Conservation (phyloP, 805 yeast species). For the Zygosaccharomyces siamensis region DNA sequence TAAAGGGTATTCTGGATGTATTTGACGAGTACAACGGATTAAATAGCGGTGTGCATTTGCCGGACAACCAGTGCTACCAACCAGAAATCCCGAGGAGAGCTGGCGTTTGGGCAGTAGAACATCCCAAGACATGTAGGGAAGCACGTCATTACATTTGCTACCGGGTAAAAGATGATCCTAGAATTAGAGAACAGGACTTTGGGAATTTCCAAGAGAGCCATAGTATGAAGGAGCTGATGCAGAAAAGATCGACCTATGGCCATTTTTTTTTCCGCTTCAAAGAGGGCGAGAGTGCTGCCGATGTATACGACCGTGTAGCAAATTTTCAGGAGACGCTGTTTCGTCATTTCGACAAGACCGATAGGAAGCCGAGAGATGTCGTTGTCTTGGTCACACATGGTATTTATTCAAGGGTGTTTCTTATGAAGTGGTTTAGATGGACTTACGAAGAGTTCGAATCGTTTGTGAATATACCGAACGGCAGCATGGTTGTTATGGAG, state of each 20-base stretch:
- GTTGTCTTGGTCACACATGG: conserved; percentile 89
- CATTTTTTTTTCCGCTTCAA: conserved; percentile 87
- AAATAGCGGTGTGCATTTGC: conserved; percentile 24
- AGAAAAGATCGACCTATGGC: conserved; percentile 82
- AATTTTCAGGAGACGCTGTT: conserved; percentile 84
- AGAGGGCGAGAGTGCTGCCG: conserved; percentile 94
- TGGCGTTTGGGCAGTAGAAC: conserved; percentile 26
- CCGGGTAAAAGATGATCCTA: conserved; percentile 75
- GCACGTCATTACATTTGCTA: conserved; percentile 41
- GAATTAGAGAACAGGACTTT: conserved; percentile 92
- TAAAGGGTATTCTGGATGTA: conserved; percentile 62
- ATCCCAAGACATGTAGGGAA: conserved; percentile 15
- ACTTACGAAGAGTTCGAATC: conserved; percentile 83
- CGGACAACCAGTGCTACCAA: conserved; percentile 22
- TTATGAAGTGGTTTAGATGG: conserved; percentile 96
- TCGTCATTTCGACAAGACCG: conserved; percentile 64
- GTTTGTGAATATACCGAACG: conserved; percentile 77
- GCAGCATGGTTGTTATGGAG: conserved; percentile 78
- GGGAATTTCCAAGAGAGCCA: conserved; percentile 83
- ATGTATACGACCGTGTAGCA: conserved; percentile 86
- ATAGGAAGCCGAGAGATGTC: conserved; percentile 65
- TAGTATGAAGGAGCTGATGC: conserved; percentile 77
- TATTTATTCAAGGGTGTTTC: conserved; percentile 86
- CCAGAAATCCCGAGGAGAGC: conserved; percentile 26
- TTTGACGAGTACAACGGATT: conserved; percentile 37